Conservation (phyloP, 177 flowering plant genomes). For the Tripterygium wilfordii region DNA sequence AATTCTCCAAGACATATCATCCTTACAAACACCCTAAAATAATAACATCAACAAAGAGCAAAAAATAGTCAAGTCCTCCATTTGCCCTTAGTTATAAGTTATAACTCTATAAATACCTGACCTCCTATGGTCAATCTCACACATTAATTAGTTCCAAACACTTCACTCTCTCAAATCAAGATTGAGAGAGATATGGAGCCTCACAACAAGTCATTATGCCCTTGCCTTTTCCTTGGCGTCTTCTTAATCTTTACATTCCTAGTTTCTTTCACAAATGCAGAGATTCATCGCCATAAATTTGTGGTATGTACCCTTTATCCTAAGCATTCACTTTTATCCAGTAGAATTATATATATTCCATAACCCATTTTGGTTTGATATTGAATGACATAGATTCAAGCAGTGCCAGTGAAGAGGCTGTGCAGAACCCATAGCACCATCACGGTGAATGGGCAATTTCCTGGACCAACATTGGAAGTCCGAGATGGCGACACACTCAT, state of each 20-base stretch:
- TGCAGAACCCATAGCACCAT: conserved; percentile 51
- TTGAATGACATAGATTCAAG: conserved; percentile 39
- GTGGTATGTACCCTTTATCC: conserved; percentile 17
- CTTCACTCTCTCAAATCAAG: neutral
- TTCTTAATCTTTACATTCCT: conserved; percentile 6
- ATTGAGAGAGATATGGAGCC: conserved; percentile 11
- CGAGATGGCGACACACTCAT: conserved; percentile 61
- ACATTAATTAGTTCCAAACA: conserved; percentile 13
- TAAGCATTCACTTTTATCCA: neutral
- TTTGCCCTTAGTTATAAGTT: too few relatives aligned
- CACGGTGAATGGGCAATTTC: conserved; percentile 70
- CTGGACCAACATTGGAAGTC: conserved; percentile 63
- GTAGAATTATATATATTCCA: neutral
- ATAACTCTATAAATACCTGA: too few relatives aligned
- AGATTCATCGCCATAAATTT: conserved; percentile 30
- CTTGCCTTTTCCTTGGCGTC: conserved; percentile 9
- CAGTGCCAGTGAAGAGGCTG: conserved; percentile 65
- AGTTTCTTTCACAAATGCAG: conserved; percentile 18
- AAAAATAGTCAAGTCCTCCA: too few relatives aligned
- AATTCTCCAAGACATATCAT: conserved; percentile 8
- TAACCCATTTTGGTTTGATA: too few relatives aligned
- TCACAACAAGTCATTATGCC: conserved; percentile 5
- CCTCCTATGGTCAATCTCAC: neutral
- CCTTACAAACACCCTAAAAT: too few relatives aligned
- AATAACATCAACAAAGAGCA: too few relatives aligned